These are phyloP conservation scores for Stereocaulon alpinum DNA, from an alignment of 495 filamentous ascomycete species.

Conservation along the genomic window DNA sequence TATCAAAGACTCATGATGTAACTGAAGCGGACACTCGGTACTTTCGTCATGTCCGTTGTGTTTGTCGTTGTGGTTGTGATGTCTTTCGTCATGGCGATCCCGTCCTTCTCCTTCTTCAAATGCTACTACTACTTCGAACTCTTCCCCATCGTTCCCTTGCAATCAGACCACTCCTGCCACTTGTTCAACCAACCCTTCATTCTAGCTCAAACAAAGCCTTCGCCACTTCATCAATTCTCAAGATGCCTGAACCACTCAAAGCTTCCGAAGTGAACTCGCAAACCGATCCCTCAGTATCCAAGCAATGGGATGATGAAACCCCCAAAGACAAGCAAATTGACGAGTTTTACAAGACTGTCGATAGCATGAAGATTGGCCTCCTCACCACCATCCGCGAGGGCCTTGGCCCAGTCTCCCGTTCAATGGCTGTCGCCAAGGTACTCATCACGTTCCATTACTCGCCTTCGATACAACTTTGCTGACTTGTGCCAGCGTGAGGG, in stretches of 20 bases:
- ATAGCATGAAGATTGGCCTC: constrained; percentile 27
- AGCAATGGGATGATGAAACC: constrained; percentile 28
- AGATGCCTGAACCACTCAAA: constrained; percentile 27
- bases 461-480: neutral
- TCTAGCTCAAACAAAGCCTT: neutral
- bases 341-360: constrained; percentile 27
- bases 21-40: too few species aligned
- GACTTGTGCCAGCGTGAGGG: constrained; percentile 23
- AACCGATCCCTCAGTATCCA: constrained; percentile 29
- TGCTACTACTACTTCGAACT: neutral
- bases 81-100: neutral
- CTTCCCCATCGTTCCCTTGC: neutral
- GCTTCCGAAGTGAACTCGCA: constrained; percentile 23
- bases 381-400: constrained; percentile 26
- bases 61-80: neutral
- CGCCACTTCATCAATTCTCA: constrained; percentile 3
- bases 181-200: neutral
- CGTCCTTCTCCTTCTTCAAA: neutral
- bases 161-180: neutral
- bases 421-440: constrained; percentile 34
- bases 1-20: neutral
- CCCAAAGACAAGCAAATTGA: constrained; percentile 27
- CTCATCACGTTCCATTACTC: neutral
- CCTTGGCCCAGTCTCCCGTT: constrained; percentile 30
- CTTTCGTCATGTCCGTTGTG: neutral